Conservation (phyloP, 2,329 filamentous ascomycete species). For the Alternaria sp. region DNA sequence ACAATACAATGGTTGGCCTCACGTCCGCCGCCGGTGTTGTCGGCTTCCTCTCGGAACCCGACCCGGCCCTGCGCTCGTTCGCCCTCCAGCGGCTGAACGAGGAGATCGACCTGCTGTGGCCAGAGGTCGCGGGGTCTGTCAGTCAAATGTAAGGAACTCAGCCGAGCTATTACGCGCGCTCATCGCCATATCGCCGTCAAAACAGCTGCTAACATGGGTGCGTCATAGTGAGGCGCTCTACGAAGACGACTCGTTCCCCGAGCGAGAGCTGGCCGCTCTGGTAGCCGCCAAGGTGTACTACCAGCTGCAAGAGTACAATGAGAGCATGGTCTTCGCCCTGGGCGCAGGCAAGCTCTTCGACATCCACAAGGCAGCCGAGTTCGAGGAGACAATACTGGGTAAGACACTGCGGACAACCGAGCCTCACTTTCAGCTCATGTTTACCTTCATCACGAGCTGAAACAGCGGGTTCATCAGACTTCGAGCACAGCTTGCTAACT, state of each 20-base stretch:
- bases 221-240: constrained; percentile 85
- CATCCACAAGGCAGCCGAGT: constrained; percentile 88
- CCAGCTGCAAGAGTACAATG: constrained; percentile 97
- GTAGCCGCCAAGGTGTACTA: constrained; percentile 99
- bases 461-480: not conserved
- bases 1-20: constrained; percentile 78
- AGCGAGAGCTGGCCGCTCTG: constrained; percentile 91
- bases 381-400: constrained; percentile 97
- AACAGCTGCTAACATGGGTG: constrained; percentile 33
- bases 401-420: constrained; percentile 35
- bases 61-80: constrained; percentile 92
- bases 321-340: constrained; percentile 98
- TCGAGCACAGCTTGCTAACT: constrained; percentile 17
- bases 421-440: not conserved
- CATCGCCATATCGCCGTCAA: not conserved
- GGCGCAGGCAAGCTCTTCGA: constrained; percentile 95
- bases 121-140: constrained; percentile 90
- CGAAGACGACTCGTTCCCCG: constrained; percentile 92
- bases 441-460: not conserved
- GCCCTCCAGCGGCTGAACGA: constrained; percentile 94
- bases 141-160: constrained; percentile 79
- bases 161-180: not conserved
- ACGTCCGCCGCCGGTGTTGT: constrained; percentile 93
- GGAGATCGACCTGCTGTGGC: constrained; percentile 97
- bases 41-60: constrained; percentile 93